Base-by-base conservation (phyloP, 441 rosid species). In the Eruca vesicaria region DNA sequence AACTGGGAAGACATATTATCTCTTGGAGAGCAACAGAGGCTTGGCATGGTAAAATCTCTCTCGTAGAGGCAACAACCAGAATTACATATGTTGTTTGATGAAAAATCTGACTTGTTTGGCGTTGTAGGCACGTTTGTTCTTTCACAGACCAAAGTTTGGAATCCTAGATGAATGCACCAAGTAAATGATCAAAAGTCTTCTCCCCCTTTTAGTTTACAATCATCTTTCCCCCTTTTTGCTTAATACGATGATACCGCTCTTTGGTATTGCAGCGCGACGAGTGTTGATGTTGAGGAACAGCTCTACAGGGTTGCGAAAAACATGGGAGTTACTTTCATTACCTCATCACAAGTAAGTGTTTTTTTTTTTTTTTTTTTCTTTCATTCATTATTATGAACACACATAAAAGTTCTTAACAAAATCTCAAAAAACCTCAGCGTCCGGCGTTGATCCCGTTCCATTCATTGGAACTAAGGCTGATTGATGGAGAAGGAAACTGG, bases 131-230 rank as follows among this genome's bases (percentile, higher is more conserved):
- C 98, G 98, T 18, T 83, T 94, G 38, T 94, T 96, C 89, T 96
- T 92, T 77, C 99, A 96, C 89, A 86, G 85, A 73, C 99, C 99
- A 6, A 87, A 76, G 76, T 96, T 91, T 79, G 98, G 95, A 77
- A 88, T 96, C 84, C 98, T 96, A 5, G 99, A 96, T 8, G 99
- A 96, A 84, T 96, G 99, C 89, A 96, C 98, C 80, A 96, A 96
- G 99, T 96, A 96, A 36, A 86, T 77, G 45, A 74, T 53, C 33
- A 45, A 29, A 68, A n/a, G 65, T 31, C 9, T 62, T 72, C 20
- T 0, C 6, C 0, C 15, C 8, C 14, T 14, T 50, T 45, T 1
- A 23, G 16, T 28, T 19, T 29, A 52, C 53, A 45, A 45, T 15
- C n/a, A 14, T 33, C 15, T 63, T n/a, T 21, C 52, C 6, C n/a